Conservation (phyloP, 805 yeast species). For the Saccharomycopsis fermentans region DNA sequence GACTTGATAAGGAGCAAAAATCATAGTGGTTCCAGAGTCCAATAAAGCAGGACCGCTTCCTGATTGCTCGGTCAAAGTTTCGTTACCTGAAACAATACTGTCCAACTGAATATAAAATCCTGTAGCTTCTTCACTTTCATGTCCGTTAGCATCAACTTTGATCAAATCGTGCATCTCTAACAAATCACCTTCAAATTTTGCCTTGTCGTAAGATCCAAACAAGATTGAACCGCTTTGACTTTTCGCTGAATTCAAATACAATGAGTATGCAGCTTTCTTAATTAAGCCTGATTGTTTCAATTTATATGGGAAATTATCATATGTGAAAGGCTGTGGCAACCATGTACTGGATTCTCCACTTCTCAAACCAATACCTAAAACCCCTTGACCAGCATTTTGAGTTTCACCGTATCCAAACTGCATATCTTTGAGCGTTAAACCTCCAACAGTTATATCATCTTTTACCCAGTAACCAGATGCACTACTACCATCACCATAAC, state of each 20-base stretch:
- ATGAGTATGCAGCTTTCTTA: slow-evolving; percentile 46
- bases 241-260: slow-evolving; percentile 39
- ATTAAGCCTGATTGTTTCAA: slow-evolving; percentile 50
- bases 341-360: slow-evolving; percentile 46
- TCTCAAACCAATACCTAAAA: slow-evolving; percentile 61
- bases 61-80: neutral
- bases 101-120: slow-evolving; percentile 7
- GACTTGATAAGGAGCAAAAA: slow-evolving; percentile 34
- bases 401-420: slow-evolving; percentile 12
- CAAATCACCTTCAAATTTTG: slow-evolving; percentile 45
- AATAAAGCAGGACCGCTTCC: slow-evolving; percentile 31
- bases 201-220: slow-evolving; percentile 64
- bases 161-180: slow-evolving; percentile 12
- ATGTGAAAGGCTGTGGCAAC: slow-evolving; percentile 31
- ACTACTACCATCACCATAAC: slow-evolving; percentile 7
- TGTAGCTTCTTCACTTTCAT: neutral
- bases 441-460: slow-evolving; percentile 9
- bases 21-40: slow-evolving; percentile 53
- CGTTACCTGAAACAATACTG: slow-evolving; percentile 3
- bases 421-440: neutral
- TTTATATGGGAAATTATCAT: slow-evolving; percentile 58
- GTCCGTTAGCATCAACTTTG: slow-evolving; percentile 8
- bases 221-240: slow-evolving; percentile 43
- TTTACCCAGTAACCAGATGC: slow-evolving; percentile 13
- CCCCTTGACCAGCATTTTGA: slow-evolving; percentile 34